These are phyloP conservation scores for Aspergillus ellipticus DNA, from an alignment of 495 filamentous ascomycete species.

Conservation along the genomic window DNA sequence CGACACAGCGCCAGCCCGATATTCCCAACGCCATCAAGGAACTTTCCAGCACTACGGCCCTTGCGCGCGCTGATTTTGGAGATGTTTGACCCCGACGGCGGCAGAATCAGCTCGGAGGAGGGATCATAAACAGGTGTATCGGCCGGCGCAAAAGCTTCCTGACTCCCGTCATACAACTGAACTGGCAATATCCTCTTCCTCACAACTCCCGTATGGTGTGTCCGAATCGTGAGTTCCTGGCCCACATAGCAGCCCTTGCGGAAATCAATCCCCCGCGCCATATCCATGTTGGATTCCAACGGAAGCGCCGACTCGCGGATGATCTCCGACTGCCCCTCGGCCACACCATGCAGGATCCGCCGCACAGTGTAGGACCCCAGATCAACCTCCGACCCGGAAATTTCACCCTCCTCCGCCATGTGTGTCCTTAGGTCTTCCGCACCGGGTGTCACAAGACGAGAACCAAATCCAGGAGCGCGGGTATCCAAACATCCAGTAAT, in stretches of 20 bases:
- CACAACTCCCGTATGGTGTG: constrained; percentile 88
- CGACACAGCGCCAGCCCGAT: constrained; percentile 85
- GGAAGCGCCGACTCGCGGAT: constrained; percentile 64
- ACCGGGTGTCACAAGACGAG: constrained; percentile 49
- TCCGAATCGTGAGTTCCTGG: constrained; percentile 93
- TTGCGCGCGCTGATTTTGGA: constrained; percentile 44
- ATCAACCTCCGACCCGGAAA: constrained; percentile 32
- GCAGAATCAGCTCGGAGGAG: constrained; percentile 25
- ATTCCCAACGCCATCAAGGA: constrained; percentile 71
- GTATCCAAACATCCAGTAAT: constrained; percentile 52
- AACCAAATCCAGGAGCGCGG: constrained; percentile 67
- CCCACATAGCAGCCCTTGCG: constrained; percentile 96
- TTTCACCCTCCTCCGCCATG: constrained; percentile 33
- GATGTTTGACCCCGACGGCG: constrained; percentile 40
- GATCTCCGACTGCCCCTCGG: constrained; percentile 82
- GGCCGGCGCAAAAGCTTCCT: constrained; percentile 30
- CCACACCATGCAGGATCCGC: constrained; percentile 71
- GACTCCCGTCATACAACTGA: constrained; percentile 56
- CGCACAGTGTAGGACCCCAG: constrained; percentile 59
- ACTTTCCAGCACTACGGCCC: constrained; percentile 72
- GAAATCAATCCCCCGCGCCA: constrained; percentile 81
- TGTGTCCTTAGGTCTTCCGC: constrained; percentile 35
- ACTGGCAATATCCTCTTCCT: constrained; percentile 86
- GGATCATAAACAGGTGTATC: constrained; percentile 51
- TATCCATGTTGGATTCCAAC: constrained; percentile 80